Conservation (phyloP, 2,329 filamentous ascomycete species). For the Proliferodiscus dingleyae region DNA sequence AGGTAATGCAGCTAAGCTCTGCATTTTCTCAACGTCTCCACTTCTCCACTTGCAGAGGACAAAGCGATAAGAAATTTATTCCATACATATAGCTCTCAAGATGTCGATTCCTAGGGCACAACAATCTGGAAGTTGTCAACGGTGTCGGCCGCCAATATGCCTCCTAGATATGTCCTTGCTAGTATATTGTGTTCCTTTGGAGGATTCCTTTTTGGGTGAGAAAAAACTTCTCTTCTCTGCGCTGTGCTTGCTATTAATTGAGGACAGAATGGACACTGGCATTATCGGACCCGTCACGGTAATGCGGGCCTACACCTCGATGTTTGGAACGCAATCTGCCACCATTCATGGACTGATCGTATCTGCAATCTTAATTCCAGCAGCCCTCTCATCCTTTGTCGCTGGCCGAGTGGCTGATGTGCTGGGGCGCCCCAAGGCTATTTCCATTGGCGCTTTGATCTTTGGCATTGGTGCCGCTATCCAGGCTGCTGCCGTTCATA, state of each 20-base stretch:
- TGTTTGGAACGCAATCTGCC: conserved; percentile 46
- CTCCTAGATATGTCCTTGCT: conserved; percentile 27
- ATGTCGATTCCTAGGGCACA: too few relatives aligned
- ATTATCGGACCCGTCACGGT: conserved; percentile 47
- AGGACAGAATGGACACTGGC: conserved; percentile 41
- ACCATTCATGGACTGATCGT: conserved; percentile 53
- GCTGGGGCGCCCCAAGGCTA: conserved; percentile 45
- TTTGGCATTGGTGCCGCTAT: conserved; percentile 50
- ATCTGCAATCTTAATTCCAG: conserved; percentile 54
- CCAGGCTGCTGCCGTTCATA: conserved; percentile 42
- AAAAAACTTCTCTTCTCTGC: neutral
- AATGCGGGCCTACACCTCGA: conserved; percentile 41
- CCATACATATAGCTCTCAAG: neutral
- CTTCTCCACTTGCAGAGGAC: neutral
- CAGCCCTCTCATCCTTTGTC: conserved; percentile 52
- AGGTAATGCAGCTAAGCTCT: neutral
- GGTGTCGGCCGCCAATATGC: neutral
- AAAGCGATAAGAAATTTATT: neutral
- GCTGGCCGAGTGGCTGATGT: conserved; percentile 49
- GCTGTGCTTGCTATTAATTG: neutral
- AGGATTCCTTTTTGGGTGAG: conserved; percentile 27
- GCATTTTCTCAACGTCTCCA: neutral
- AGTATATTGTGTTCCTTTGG: conserved; percentile 25
- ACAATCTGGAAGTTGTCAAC: neutral
- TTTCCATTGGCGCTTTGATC: conserved; percentile 44